phyloP scores from a whole-genome alignment of 345 rosid species.

The Eucalyptus rudis region DNA sequence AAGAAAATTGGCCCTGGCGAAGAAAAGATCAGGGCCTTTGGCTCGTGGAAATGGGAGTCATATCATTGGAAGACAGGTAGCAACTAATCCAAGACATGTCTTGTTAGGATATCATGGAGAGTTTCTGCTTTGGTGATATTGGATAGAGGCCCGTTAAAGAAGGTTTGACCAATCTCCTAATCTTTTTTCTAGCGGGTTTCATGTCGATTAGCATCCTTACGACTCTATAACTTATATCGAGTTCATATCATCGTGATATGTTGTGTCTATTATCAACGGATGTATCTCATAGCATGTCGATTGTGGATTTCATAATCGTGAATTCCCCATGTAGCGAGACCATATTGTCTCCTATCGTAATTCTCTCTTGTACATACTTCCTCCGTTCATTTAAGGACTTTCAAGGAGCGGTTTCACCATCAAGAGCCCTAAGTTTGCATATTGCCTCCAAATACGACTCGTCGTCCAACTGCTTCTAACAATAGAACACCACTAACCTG shows the following conservation, averaged over 20 bases:
- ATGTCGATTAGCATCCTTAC: neutral
- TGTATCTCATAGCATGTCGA: fast-evolving
- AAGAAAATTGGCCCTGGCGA: too few species aligned
- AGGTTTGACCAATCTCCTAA: neutral
- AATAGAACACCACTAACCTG: fast-evolving
- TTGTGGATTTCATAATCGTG: neutral
- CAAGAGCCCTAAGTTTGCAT: fast-evolving
- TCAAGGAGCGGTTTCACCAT: fast-evolving
- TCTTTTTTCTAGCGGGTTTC: neutral
- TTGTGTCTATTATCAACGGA: neutral
- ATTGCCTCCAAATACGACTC: neutral
- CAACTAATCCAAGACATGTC: neutral
- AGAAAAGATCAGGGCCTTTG: too few species aligned
- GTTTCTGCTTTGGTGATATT: neutral
- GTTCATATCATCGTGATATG: neutral
- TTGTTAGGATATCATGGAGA: neutral
- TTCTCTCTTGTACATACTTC: too few species aligned
- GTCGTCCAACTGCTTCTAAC: fast-evolving
- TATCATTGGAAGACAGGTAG: neutral
- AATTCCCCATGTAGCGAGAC: too few species aligned
- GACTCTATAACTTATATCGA: neutral
- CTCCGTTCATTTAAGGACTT: too few species aligned
- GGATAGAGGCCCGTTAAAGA: neutral
- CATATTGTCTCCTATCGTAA: fast-evolving
- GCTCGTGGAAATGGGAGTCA: too few species aligned